Percentiles rank a stretch among this genome's conserved stretches.
These are phyloP conservation scores for Calvatia gigantea DNA, from an alignment of 768 basidiomycete genomes.

Conservation along the genomic window DNA sequence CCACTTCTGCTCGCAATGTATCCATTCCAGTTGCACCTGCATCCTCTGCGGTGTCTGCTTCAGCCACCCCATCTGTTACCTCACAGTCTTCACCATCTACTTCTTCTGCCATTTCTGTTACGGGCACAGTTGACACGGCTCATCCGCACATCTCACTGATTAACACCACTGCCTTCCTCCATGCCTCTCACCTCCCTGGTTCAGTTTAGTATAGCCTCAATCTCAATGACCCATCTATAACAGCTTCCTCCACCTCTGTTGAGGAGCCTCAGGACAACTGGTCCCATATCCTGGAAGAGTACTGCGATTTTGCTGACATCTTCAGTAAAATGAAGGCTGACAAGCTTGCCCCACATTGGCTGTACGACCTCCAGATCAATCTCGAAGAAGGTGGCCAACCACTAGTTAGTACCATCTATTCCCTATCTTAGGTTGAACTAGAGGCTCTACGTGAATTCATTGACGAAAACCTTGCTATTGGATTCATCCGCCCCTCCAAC, in stretches of 20 bases:
- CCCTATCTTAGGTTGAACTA: no score
- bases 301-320: neutral
- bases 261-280: neutral
- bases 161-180: neutral
- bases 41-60: no score
- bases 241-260: neutral
- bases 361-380: slow-evolving; percentile 22
- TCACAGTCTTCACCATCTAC: no score
- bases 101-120: no score
- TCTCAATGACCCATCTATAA: neutral
- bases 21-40: no score
- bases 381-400: slow-evolving; percentile 22
- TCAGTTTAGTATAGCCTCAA: neutral
- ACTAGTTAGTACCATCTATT: neutral
- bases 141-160: neutral
- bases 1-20: no score
- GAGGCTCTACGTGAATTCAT: no score
- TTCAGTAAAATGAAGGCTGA: neutral
- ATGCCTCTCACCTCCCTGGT: neutral
- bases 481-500: no score
- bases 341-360: neutral
- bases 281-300: neutral
- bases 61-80: no score
- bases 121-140: no score
- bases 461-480: no score